phyloP scores from a whole-genome alignment of 768 basidiomycete species.

The Imleria badia region DNA sequence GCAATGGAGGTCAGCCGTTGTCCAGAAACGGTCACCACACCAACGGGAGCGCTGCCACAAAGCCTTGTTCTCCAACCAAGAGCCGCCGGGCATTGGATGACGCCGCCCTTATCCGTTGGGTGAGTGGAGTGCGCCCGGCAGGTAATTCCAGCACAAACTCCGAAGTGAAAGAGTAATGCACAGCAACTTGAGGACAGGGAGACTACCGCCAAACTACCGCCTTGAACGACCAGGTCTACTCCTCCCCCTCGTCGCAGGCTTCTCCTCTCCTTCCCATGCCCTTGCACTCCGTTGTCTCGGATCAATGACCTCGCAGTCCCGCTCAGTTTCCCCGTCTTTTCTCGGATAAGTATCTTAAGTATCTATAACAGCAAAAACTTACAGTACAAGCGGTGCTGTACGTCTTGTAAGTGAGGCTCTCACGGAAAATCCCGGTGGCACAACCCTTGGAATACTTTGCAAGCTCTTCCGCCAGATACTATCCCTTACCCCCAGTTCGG shows the following conservation, averaged over 20 bases:
- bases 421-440: no score
- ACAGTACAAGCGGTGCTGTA: no score
- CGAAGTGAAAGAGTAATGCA: background rate
- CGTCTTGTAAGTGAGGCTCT: no score
- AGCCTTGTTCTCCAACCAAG: background rate
- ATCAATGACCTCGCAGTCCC: conserved; percentile 90
- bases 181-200: background rate
- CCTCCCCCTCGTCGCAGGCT: conserved; percentile 27
- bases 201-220: no score
- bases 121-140: background rate
- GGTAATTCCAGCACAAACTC: background rate
- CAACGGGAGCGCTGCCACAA: background rate
- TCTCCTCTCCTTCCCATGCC: conserved; percentile 79
- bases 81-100: background rate
- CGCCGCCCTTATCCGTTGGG: background rate
- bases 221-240: conserved; percentile 20
- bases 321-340: conserved; percentile 72
- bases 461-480: no score
- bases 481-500: no score
- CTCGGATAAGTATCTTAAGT: no score
- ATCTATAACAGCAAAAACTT: no score
- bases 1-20: background rate
- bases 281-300: conserved; percentile 69
- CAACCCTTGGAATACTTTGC: no score
- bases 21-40: background rate